Evolutionary conservation across 2,329 filamentous ascomycete genomes (phyloP).

Genomic region (Leptographium galeiforme): DNA sequence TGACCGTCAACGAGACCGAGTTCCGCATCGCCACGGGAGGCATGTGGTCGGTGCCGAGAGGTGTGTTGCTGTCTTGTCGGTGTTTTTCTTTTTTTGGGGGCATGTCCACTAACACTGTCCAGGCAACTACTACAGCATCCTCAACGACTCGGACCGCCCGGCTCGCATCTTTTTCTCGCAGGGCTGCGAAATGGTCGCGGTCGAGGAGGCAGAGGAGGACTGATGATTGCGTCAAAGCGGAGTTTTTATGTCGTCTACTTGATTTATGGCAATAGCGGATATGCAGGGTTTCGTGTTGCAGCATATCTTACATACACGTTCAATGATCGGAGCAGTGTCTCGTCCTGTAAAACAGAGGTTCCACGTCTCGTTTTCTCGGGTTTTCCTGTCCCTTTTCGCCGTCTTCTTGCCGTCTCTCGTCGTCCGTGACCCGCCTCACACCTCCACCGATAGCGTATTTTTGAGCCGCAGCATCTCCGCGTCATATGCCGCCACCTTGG

Average conservation of each 20-base stretch:
- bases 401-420: background rate
- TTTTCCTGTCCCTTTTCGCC: no score
- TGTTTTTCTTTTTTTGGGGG: slow-evolving; percentile 6
- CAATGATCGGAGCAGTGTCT: no score
- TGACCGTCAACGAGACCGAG: slow-evolving; percentile 58
- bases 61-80: slow-evolving; percentile 34
- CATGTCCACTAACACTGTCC: background rate
- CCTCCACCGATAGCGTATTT: slow-evolving; percentile 42
- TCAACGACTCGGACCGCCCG: slow-evolving; percentile 59
- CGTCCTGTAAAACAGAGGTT: no score
- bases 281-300: no score
- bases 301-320: no score
- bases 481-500: slow-evolving; percentile 62
- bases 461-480: slow-evolving; percentile 57
- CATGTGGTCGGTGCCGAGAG: slow-evolving; percentile 88
- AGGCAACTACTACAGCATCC: slow-evolving; percentile 92
- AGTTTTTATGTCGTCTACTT: background rate
- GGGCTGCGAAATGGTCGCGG: slow-evolving; percentile 47
- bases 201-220: slow-evolving; percentile 11
- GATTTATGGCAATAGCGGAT: background rate
- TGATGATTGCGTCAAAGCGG: background rate
- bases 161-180: slow-evolving; percentile 88
- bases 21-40: slow-evolving; percentile 82
- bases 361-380: no score
- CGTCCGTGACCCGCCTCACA: background rate